Percentiles rank a stretch among this genome's conserved stretches.
These are phyloP conservation scores for Vanrija pseudolonga DNA, from an alignment of 1,284 basidiomycete genomes.

Conservation along the genomic window DNA sequence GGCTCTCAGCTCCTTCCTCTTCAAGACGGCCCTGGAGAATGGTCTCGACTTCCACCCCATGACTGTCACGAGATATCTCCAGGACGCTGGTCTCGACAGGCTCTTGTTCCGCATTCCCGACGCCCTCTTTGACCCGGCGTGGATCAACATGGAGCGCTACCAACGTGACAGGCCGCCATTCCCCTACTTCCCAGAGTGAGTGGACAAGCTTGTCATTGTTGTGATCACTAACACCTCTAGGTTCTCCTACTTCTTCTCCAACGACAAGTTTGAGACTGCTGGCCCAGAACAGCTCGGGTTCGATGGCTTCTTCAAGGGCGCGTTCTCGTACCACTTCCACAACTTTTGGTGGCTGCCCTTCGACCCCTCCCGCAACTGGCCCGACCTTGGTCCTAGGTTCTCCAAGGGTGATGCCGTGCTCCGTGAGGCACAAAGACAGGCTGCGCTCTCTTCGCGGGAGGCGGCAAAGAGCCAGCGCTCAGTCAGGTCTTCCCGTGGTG, in stretches of 20 bases:
- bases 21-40: constrained; percentile 79
- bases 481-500: too few species aligned
- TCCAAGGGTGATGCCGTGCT: constrained; percentile 63
- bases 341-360: constrained; percentile 92
- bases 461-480: too few species aligned
- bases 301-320: constrained; percentile 79
- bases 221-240: constrained; percentile 44
- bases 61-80: constrained; percentile 72
- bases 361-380: constrained; percentile 81
- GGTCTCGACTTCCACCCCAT: constrained; percentile 82
- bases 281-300: constrained; percentile 73
- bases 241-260: constrained; percentile 75
- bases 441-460: too few species aligned
- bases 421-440: constrained; percentile 33
- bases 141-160: constrained; percentile 77
- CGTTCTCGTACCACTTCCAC: constrained; percentile 82
- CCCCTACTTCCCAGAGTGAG: constrained; percentile 74
- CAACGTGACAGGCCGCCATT: constrained; percentile 77
- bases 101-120: constrained; percentile 73
- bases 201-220: constrained; percentile 6
- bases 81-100: constrained; percentile 69
- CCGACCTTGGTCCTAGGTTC: constrained; percentile 80
- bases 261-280: constrained; percentile 63
- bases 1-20: constrained; percentile 74
- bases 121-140: constrained; percentile 80